A percentile compares a stretch with the other conserved stretches of the same genome.
Conservation (phyloP, 768 basidiomycete genomes). For the Amanita jacksonii region DNA sequence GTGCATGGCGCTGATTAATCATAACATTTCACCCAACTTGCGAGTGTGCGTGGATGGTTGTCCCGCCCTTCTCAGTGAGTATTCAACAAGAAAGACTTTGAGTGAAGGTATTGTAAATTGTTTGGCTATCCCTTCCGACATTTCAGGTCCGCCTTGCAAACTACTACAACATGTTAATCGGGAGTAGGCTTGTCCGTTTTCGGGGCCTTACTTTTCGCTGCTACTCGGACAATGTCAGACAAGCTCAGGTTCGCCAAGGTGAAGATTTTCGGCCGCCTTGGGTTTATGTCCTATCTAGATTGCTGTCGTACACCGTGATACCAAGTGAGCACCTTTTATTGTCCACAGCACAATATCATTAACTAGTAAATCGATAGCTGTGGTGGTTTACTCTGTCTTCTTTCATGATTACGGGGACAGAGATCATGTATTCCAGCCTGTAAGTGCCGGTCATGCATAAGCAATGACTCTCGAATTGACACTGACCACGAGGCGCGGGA, state of each 20-base stretch:
- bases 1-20: no score
- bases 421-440: constrained; percentile 64
- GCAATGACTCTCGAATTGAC: not conserved
- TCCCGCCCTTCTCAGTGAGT: no score
- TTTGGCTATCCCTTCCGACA: no score
- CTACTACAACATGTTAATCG: no score
- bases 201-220: not conserved
- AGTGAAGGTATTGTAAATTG: no score
- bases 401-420: constrained; percentile 60
- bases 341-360: constrained; percentile 1
- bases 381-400: constrained; percentile 49
- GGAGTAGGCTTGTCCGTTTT: not conserved
- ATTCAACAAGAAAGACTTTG: no score
- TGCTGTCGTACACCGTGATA: constrained; percentile 45
- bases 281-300: constrained; percentile 43
- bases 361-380: constrained; percentile 26
- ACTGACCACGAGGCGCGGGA: constrained; percentile 36
- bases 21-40: no score
- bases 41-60: no score
- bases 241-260: constrained; percentile 8
- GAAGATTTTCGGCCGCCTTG: constrained; percentile 51
- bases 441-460: constrained; percentile 20
- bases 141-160: no score
- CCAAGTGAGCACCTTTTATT: constrained; percentile 33
- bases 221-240: constrained; percentile 1